phyloP scores from a whole-genome alignment of 2,329 filamentous ascomycete species.

The Epichloe typhina region DNA sequence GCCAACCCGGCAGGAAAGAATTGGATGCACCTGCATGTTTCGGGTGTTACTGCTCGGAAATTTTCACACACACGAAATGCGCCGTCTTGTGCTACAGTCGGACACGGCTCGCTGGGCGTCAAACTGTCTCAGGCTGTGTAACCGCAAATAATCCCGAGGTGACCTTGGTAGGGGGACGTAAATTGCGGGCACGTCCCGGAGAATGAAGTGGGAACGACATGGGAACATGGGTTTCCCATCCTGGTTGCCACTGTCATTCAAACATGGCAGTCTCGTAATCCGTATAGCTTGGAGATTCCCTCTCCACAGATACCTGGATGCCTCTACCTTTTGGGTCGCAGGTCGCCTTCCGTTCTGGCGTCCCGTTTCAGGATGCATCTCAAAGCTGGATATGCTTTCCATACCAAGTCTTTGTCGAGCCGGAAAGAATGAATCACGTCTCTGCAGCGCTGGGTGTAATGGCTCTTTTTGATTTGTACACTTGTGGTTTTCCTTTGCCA shows the following conservation, averaged over 20 bases:
- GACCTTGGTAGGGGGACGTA: not conserved
- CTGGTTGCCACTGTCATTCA: conserved; percentile 14
- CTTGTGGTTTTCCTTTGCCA: conserved; percentile 15
- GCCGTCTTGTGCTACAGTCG: not conserved
- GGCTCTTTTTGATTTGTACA: conserved; percentile 3
- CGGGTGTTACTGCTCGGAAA: not conserved
- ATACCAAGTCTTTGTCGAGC: conserved; percentile 10
- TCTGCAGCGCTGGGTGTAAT: conserved; percentile 12
- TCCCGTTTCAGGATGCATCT: conserved; percentile 11
- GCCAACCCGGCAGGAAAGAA: too few relatives aligned
- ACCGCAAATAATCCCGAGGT: not conserved
- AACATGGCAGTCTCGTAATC: conserved; percentile 18
- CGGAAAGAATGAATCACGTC: conserved; percentile 15
- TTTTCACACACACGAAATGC: not conserved
- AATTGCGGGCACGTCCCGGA: not conserved
- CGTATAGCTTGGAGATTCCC: conserved; percentile 4
- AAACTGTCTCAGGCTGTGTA: conserved; percentile 1
- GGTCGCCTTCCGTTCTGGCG: conserved; percentile 15
- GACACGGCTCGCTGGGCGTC: too few relatives aligned
- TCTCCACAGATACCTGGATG: too few relatives aligned
- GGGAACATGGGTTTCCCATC: conserved; percentile 12
- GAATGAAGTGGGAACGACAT: not conserved
- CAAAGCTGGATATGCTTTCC: conserved; percentile 15
- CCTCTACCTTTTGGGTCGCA: conserved; percentile 13
- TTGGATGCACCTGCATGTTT: not conserved